Base-by-base conservation (phyloP, 2,329 filamentous ascomycete genomes). In the Hypoxylon sp. region DNA sequence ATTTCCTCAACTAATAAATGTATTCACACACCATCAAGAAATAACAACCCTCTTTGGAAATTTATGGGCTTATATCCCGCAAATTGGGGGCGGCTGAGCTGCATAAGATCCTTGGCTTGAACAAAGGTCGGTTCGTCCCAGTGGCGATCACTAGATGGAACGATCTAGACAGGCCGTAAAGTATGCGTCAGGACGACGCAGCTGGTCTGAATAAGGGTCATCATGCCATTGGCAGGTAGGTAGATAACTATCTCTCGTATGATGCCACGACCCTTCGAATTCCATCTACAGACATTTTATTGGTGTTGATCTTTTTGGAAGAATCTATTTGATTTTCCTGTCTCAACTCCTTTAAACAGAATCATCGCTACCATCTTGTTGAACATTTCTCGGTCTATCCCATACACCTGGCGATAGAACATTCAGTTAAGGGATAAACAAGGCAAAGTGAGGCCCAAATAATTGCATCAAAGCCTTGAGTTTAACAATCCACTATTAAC, bases 181-280 rank as follows among this genome's bases (percentile, higher is more conserved):
- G 13, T 36, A 46, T 58, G 55, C 55, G 55, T 58, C 51, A 47
- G 26, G 35, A 40, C 36, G 47, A 58, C 55, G 51, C 51, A 58
- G 26, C 35, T 47, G 12, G 36, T 34, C 34, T 40, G 12, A 35
- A 26, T 15, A 51, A 44, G n/a, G 25, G 41, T 25, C 30, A 48
- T 27, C 47, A 53, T 37, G 21, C 43, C 42, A 38, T 21, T 29
- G 21, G 17, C 13, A 38, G 17, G 37, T 17, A 27, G 16, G 8
- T 34, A 20, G 21, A n/a, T 35, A 30, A 12, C 13, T 27, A 34
- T 19, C 27, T 46, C 49, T 47, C 37, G 37, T 45, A 52, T 52
- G 36, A 52, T 52, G 31, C 32, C 36, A n/a, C n/a, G n/a, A n/a
- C n/a, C n/a, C n/a, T n/a, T 41, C 19, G 26, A 32, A 29, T 13